Evolutionary conservation across 768 basidiomycete species (phyloP), one percentile per base, ranked within the genome.

Genomic region (Termitomyces sp.): DNA sequence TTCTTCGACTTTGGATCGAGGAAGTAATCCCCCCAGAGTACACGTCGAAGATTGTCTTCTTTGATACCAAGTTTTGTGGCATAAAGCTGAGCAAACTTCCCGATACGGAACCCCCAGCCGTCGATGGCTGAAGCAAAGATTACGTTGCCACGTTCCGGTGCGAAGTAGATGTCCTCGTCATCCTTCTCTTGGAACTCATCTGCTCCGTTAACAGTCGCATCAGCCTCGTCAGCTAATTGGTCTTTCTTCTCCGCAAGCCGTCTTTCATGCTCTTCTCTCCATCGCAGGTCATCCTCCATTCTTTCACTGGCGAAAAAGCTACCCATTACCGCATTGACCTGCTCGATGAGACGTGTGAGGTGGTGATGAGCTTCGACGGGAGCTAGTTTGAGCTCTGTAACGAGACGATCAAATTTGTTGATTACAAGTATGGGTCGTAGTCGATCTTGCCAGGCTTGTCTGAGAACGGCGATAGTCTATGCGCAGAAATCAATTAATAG

Each of bases 311-410:
- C 94, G 66, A 94, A 98, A 70, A 98, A 95, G 56, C 84, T 84
- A 0, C 97, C 97, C 94, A 98, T 96, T 50, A 98, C 92, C 0
- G 94, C 97, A 65, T 98, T 99, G 26, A 98, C 95, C 65, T 97
- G 92, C 68, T 98, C 96, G 52, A 99, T 92, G 14, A 98, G 78
- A 38, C 92, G 87, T 6, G 84, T 77, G n/a, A 99, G 83, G 64
- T 98, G 96, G 63, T 95, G 91, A 65, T 98, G 92, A 2, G 94
- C 95, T 68, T 98, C 97, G 3, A 85, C 76, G 1, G 97, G 94
- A 0, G 92, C 78, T 14, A 98, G 80, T 67, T 92, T 91, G 51
- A 99, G 84, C 67, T 98, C 97, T 21, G 90, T 94, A 50, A 98
- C 87, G 26, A 98, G 75, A 47, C 97, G 86, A 71, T 98, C 97